Evolutionary conservation across 2,329 filamentous ascomycete genomes (phyloP), one percentile per base, ranked within the genome.

Genomic region (Cadophora luteo-olivacea): DNA sequence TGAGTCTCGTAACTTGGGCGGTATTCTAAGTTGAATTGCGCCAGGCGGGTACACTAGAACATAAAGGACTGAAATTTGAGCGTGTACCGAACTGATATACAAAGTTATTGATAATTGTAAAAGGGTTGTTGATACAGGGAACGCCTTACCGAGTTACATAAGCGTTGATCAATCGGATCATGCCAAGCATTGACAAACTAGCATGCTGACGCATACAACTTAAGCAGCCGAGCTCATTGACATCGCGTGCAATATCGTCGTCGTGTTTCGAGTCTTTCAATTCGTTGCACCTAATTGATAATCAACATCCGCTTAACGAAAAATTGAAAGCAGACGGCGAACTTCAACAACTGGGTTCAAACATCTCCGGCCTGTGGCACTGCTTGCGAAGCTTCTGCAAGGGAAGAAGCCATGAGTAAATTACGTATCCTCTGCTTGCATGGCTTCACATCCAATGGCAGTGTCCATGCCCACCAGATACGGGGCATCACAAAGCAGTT

Each of bases 371-470:
- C 11, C 25, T n/a, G 52, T 22, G 36, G 36, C 14, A 38, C 36
- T 4, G 2, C 3, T 3, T 14, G 36, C 36, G 7, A 38, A 38
- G 14, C 9, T 38, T 38, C 36, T 38, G 12, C 1, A 14, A 45
- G 14, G 32, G 16, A n/a, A 33, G 29, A 36, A 19, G 12, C 36
- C 7, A 71, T 68, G 68, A 65, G 55, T 60, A 70, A 70, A 63
- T 55, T 66, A 36, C 68, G 68, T 5, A 64, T 72, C 14, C 70
- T 72, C 16, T 72, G 70, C 65, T 67, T 72, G 0, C 70, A 72
- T 41, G 70, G 70, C 67, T 72, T 70, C 32, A 68, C 70, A 33
- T 69, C 70, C 6, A 72, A 72, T 32, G 70, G 70, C 52, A 64
- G 22, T 29, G 61, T 72, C 4, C 70, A 69, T 22, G 62, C 66